A percentile compares a stretch with the other conserved stretches of the same genome.
Evolutionary conservation across 129 eudicot species (phyloP).

Genomic region (Ambrosia trifida): DNA sequence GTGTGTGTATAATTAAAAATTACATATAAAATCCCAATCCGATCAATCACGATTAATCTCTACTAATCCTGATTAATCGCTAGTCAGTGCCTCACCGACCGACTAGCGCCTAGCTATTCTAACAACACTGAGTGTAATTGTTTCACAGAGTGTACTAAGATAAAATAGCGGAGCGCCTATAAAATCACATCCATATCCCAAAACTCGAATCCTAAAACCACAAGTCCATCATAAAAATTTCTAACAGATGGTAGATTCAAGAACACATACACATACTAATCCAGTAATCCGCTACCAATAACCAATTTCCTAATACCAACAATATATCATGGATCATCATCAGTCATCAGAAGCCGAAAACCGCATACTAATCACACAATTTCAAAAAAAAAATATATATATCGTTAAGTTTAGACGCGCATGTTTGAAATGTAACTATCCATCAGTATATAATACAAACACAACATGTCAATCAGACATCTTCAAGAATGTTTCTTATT

Average conservation of each 20-base stretch:
- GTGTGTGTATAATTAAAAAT: no score
- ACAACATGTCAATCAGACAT: conserved; percentile 11
- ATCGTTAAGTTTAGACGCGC: conserved; percentile 6
- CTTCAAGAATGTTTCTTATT: conserved; percentile 39
- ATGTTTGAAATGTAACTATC: neutral
- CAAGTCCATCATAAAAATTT: neutral
- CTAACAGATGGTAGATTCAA: neutral
- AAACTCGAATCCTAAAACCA: conserved; percentile 8
- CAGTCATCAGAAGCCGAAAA: conserved; percentile 1
- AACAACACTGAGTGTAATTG: no score
- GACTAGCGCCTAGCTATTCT: no score
- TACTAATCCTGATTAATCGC: no score
- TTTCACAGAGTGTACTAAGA: neutral
- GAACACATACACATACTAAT: neutral
- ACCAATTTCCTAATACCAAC: conserved; percentile 8
- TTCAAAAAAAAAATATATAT: conserved; percentile 16
- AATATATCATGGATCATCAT: conserved; percentile 2
- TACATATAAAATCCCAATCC: no score
- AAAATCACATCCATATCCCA: neutral
- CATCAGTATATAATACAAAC: conserved; percentile 5
- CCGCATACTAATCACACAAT: conserved; percentile 10
- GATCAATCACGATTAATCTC: no score
- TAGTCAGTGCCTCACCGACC: no score
- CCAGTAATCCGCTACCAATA: neutral
- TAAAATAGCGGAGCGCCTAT: neutral